Percentiles rank a stretch among this genome's conserved stretches.
phyloP scores from a whole-genome alignment of 2,329 filamentous ascomycete genomes.

The Venturia asperata region DNA sequence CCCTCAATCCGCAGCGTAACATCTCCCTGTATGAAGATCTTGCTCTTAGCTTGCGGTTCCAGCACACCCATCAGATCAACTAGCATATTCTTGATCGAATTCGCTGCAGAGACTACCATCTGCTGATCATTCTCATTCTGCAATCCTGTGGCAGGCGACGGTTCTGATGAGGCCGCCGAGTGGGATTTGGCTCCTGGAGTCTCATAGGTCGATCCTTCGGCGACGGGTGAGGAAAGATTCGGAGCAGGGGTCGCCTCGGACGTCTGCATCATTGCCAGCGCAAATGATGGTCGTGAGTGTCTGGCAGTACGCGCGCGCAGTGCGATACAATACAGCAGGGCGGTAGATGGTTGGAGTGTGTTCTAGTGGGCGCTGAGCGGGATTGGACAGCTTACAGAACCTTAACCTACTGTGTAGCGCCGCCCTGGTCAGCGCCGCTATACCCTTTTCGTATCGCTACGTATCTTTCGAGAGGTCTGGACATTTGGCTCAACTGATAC shows the following conservation, averaged over 20 bases:
- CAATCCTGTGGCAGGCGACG: not conserved
- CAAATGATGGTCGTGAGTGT: not conserved
- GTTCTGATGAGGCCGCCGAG: slow-evolving; percentile 11
- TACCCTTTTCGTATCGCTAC: not conserved
- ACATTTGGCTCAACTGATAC: too few species aligned
- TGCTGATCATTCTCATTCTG: slow-evolving; percentile 14
- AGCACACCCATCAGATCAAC: slow-evolving; percentile 14
- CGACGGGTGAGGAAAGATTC: not conserved
- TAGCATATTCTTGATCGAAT: slow-evolving; percentile 17
- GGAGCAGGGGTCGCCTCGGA: slow-evolving; percentile 8
- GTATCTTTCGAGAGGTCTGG: not conserved
- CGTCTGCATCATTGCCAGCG: slow-evolving; percentile 12
- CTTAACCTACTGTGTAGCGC: slow-evolving; percentile 2
- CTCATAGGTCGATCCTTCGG: slow-evolving; percentile 13
- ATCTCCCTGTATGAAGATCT: slow-evolving; percentile 17
- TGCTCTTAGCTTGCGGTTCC: slow-evolving; percentile 13
- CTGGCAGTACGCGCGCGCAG: not conserved
- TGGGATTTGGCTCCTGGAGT: slow-evolving; percentile 9
- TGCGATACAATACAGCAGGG: not conserved
- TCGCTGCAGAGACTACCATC: slow-evolving; percentile 12
- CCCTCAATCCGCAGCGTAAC: slow-evolving; percentile 15
- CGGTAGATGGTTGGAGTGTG: not conserved
- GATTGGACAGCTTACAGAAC: slow-evolving; percentile 4
- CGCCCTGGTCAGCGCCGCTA: not conserved
- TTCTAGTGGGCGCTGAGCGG: not conserved